Conservation (phyloP, 2,329 filamentous ascomycete species). For the Fusarium compactum region DNA sequence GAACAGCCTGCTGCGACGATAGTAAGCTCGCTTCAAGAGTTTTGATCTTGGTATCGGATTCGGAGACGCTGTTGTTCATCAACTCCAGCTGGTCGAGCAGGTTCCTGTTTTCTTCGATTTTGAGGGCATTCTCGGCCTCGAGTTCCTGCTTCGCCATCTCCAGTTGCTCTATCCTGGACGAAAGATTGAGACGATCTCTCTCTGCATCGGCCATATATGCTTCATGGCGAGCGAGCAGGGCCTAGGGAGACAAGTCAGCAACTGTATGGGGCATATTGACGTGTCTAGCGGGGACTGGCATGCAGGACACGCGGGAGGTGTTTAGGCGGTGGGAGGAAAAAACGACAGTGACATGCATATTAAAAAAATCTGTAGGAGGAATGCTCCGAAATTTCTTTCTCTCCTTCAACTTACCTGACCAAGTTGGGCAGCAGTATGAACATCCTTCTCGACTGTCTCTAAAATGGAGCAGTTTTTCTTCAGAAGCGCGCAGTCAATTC, state of each 20-base stretch:
- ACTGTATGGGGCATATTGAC: slow-evolving; percentile 48
- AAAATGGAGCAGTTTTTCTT: slow-evolving; percentile 83
- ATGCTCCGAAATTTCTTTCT: slow-evolving; percentile 40
- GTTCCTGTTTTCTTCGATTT: slow-evolving; percentile 84
- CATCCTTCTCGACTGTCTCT: slow-evolving; percentile 86
- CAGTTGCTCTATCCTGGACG: slow-evolving; percentile 78
- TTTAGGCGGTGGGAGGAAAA: slow-evolving; percentile 21
- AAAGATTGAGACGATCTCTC: slow-evolving; percentile 81
- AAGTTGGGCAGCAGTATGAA: slow-evolving; percentile 85
- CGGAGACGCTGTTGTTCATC: slow-evolving; percentile 81
- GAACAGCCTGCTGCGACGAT: slow-evolving; percentile 81
- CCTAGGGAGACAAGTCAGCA: slow-evolving; percentile 79
- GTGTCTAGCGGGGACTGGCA: slow-evolving; percentile 40
- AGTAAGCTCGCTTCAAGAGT: slow-evolving; percentile 81
- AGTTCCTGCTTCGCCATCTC: slow-evolving; percentile 80
- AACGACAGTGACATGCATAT: neutral
- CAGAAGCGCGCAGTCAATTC: slow-evolving; percentile 80
- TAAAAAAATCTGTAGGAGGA: slow-evolving; percentile 30
- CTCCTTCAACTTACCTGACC: slow-evolving; percentile 82
- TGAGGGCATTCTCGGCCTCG: slow-evolving; percentile 80
- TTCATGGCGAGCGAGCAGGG: slow-evolving; percentile 90
- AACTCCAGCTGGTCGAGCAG: slow-evolving; percentile 87
- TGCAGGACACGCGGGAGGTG: slow-evolving; percentile 33
- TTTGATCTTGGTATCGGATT: slow-evolving; percentile 84
- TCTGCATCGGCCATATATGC: slow-evolving; percentile 94